Evolutionary conservation across 371 early-diverging fungal species (phyloP).

Genomic region (Choanephora cucurbitarum): DNA sequence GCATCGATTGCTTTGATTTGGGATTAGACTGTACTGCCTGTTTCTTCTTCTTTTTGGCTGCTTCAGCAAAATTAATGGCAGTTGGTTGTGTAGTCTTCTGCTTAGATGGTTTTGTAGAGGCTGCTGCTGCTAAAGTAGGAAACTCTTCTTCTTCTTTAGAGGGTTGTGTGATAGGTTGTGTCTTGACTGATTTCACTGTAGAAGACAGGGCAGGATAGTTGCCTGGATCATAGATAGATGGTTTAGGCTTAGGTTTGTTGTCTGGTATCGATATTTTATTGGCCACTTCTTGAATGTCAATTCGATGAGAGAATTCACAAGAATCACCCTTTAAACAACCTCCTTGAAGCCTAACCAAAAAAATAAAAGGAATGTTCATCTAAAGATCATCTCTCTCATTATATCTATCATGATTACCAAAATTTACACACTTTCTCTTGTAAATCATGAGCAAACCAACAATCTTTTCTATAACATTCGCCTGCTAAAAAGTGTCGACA

Average conservation of each 20-base stretch:
- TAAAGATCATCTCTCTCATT: no score
- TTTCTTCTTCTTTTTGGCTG: constrained; percentile 36
- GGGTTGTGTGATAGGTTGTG: not conserved
- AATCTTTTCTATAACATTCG: constrained; percentile 75
- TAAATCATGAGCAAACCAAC: constrained; percentile 82
- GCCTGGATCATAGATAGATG: constrained; percentile 2
- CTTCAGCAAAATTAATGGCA: constrained; percentile 37
- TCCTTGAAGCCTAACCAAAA: constrained; percentile 56
- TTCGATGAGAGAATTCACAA: constrained; percentile 67
- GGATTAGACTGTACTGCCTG: not conserved
- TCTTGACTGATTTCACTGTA: not conserved
- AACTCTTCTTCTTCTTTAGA: constrained; percentile 41
- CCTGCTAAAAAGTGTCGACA: constrained; percentile 80
- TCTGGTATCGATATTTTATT: constrained; percentile 29
- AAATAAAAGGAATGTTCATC: not conserved
- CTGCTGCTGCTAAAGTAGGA: constrained; percentile 36
- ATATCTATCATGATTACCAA: constrained; percentile 65
- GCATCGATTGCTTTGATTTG: not conserved
- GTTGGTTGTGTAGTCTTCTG: constrained; percentile 2
- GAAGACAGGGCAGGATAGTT: constrained; percentile 30
- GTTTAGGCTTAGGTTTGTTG: not conserved
- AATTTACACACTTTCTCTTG: constrained; percentile 74
- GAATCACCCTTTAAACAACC: constrained; percentile 68
- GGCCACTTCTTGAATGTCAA: constrained; percentile 50
- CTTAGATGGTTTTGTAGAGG: constrained; percentile 18